Evolutionary conservation across 306 rosid species (phyloP), one percentile per base, ranked within the genome.

Genomic region (Adenanthera pavonina): DNA sequence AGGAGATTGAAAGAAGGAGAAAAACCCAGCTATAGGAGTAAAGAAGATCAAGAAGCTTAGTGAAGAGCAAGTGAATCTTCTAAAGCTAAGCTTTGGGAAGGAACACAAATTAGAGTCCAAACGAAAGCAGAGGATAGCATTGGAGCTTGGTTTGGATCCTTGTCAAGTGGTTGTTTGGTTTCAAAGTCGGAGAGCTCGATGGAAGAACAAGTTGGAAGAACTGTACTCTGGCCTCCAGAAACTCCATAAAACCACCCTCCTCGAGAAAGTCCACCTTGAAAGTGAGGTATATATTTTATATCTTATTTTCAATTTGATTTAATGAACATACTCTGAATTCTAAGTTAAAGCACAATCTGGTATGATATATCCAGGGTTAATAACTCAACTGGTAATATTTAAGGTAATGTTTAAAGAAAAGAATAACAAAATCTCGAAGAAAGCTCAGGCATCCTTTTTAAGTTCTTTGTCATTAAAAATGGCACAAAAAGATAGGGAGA

Each of bases 101-200:
- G 94, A 91, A 52, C 97, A 88, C 20, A 93, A 93, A 69, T 72
- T 93, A 60, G 96, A 91, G 77, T 84, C 94, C 1, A 86, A 91
- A 53, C 91, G 92, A 77, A 93, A 93, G 80, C 90, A 93, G 79
- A 65, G 88, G 34, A 73, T 93, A 3, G 97, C 97, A 8, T 77
- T 86, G 2, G 94, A 93, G 52, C 85, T 93, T 1, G 94, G 92
- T n/a, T 84, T 93, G 16, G 94, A 93, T 56, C 96, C 97, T 3
- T 89, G 91, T 6, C 94, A 89, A 34, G 96, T 93, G 7, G 97
- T 94, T 0, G 96, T 93, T 16, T 93, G 97, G 97, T 93, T 93
- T 44, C 97, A 93, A 70, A 93, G 91, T 83, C 87, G 94, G 14
- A 80, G 96, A 80, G 93, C 94, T 7, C 92, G 97, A 4, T 93